Evolutionary conservation across 1,284 basidiomycete genomes (phyloP).

Genomic region (Heterobasidion occidentale): DNA sequence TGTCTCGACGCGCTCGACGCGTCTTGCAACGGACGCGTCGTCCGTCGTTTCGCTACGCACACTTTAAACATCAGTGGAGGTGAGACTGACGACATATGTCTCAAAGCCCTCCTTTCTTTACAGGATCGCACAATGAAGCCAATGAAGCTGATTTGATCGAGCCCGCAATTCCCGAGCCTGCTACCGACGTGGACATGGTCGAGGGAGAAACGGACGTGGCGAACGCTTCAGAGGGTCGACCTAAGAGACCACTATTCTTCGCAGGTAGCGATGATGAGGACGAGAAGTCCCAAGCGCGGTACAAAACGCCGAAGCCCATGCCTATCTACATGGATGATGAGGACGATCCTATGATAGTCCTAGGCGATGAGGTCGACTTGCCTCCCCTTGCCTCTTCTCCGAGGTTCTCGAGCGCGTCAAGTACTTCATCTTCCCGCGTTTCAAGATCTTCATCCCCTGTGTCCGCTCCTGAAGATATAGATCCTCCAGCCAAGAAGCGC

Average conservation of each 20-base stretch:
- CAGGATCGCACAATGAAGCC: constrained; percentile 7
- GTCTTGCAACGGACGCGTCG: constrained; percentile 1
- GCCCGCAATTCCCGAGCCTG: not conserved
- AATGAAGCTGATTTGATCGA: not conserved
- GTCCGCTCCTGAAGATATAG: constrained; percentile 1
- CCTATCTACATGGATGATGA: not conserved
- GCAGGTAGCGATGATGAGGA: constrained; percentile 50
- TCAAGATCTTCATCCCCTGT: constrained; percentile 20
- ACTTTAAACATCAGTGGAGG: not conserved
- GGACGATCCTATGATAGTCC: constrained; percentile 10
- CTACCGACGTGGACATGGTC: not conserved
- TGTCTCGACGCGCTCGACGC: constrained; percentile 4
- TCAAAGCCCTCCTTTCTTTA: constrained; percentile 6
- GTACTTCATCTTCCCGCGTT: constrained; percentile 23
- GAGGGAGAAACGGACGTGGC: not conserved
- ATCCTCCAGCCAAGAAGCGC: constrained; percentile 37
- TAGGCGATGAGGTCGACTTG: constrained; percentile 4
- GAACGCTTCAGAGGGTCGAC: not conserved
- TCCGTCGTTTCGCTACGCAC: not conserved
- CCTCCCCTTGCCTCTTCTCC: constrained; percentile 10
- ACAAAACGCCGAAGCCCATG: not conserved
- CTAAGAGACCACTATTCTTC: constrained; percentile 9
- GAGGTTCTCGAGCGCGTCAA: constrained; percentile 35
- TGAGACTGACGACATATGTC: not conserved
- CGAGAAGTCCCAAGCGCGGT: not conserved